A percentile compares a stretch with the other conserved stretches of the same genome.
Evolutionary conservation across 2,329 filamentous ascomycete genomes (phyloP).

Genomic region (Aspergillus carbonarius): DNA sequence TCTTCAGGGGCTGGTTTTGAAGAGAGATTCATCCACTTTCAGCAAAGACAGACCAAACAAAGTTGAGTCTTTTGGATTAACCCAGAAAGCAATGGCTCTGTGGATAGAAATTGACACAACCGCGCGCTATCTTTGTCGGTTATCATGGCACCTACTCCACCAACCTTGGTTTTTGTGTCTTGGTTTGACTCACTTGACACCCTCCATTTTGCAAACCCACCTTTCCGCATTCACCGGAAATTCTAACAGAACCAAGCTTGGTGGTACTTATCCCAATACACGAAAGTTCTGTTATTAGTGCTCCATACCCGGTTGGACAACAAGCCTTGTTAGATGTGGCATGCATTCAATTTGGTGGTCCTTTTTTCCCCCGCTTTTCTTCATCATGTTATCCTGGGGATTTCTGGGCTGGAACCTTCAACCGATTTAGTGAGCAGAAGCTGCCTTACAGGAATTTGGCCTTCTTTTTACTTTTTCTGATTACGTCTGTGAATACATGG

Average conservation of each 20-base stretch:
- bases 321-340: not conserved
- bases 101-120: not conserved
- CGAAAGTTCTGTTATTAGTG: not conserved
- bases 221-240: not conserved
- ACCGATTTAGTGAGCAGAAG: not conserved
- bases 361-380: not conserved
- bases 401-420: conserved; percentile 6
- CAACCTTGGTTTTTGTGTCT: not conserved
- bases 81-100: not conserved
- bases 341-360: not conserved
- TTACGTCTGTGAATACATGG: not conserved
- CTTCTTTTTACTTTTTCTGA: not conserved
- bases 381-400: not conserved
- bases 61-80: not conserved
- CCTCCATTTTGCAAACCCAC: not conserved
- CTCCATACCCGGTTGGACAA: not conserved
- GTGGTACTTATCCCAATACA: not conserved
- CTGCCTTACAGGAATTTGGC: not conserved
- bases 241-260: not conserved
- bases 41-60: not conserved
- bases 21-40: not conserved
- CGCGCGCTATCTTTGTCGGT: not conserved
- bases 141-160: not conserved
- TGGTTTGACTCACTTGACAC: not conserved
- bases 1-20: not conserved